These are phyloP conservation scores for Oenanthe sinensis DNA, from an alignment of 129 eudicot genomes.

Conservation along the genomic window DNA sequence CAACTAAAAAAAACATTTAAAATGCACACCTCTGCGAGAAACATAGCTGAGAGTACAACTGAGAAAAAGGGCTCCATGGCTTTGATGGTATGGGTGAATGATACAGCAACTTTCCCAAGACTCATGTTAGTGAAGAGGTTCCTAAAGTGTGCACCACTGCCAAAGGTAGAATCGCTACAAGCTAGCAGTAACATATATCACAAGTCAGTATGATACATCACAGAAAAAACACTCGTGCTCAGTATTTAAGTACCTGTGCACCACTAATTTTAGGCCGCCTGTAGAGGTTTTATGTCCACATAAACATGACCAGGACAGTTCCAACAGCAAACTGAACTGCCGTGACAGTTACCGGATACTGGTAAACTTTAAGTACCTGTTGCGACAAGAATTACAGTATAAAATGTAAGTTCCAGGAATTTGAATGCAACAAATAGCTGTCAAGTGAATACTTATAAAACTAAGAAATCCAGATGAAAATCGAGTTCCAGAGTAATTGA, in stretches of 20 bases:
- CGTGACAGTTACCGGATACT: slow-evolving; percentile 71
- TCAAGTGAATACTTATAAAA: neutral
- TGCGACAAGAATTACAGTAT: slow-evolving; percentile 18
- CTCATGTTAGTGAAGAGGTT: slow-evolving; percentile 83
- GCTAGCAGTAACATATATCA: slow-evolving; percentile 28
- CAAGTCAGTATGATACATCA: neutral
- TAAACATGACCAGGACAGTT: slow-evolving; percentile 48
- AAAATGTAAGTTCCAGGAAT: neutral
- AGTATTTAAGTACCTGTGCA: slow-evolving; percentile 48
- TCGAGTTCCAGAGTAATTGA: neutral
- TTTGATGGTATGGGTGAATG: slow-evolving; percentile 85
- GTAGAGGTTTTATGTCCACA: slow-evolving; percentile 89
- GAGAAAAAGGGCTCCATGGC: slow-evolving; percentile 96
- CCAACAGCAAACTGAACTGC: slow-evolving; percentile 80
- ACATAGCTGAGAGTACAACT: slow-evolving; percentile 72
- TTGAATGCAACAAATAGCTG: neutral
- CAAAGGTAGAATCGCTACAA: slow-evolving; percentile 67
- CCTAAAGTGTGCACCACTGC: slow-evolving; percentile 75
- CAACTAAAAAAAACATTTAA: neutral
- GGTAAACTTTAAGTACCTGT: slow-evolving; percentile 85
- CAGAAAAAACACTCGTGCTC: neutral
- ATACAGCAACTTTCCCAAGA: slow-evolving; percentile 87
- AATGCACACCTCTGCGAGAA: slow-evolving; percentile 61
- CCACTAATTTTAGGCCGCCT: slow-evolving; percentile 83
- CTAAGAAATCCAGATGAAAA: neutral